Base-by-base conservation (phyloP, 1,284 basidiomycete species). In the Athelia sp. region DNA sequence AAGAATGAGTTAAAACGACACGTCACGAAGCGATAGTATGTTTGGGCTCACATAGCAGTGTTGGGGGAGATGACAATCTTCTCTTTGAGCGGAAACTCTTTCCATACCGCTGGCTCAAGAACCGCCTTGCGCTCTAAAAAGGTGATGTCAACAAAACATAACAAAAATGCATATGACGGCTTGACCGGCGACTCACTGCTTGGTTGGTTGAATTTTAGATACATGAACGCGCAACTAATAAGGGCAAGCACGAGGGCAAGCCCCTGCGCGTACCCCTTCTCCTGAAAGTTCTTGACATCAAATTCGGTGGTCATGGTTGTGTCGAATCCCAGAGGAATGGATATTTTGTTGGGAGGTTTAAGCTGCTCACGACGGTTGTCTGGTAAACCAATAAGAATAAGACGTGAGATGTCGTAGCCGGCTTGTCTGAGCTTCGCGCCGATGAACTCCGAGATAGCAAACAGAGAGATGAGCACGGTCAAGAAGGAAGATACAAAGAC, bases 51-150 rank as follows among this genome's bases (percentile, higher is more conserved):
- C 90, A 94, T 77, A 52, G 94, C 93, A 46, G 94, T 97, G 73
- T 99, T 99, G 55, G 88, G 89, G n/a, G 94, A 97, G 52, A 98
- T 76, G 57, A 82, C 73, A 45, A 83, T 86, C 72, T 95, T 97
- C 61, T 90, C 78, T 53, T 76, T 72, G 50, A 99, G 81, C 45
- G 86, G 79, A 73, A 91, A 98, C 53, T 87, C 74, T 62, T 90
- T 81, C 87, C 91, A 99, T 50, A 74, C 71, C 51, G 76, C 75
- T 3, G 90, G 80, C 67, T 90, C 78, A 51, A 97, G 76, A 19
- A 84, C 81, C 34, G 87, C 84, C 52, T 76, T 72, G 42, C 76
- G 74, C 58, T 73, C 82, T 85, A 56, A 35, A 43, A 45, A 32
- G 19, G 36, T 21, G 6, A n/a, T 34, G 15, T 40, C 15, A 40